Conservation (phyloP, 1,139 yeast genomes). For the Pichia sp. region DNA sequence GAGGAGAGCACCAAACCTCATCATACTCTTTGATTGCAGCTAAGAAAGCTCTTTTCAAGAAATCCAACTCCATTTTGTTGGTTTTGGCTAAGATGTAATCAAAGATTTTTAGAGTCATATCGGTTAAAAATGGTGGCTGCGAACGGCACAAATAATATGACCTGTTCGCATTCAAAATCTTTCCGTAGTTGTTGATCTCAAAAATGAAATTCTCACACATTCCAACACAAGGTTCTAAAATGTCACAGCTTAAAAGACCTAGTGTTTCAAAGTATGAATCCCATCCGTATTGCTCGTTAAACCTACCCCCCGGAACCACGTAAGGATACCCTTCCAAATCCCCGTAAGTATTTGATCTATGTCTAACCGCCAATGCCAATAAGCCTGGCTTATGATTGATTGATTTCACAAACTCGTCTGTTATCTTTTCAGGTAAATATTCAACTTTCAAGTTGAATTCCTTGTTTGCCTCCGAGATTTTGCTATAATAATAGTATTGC, state of each 20-base stretch:
- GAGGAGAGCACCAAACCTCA: conserved; percentile 71
- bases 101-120: conserved; percentile 76
- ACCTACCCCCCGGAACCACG: conserved; percentile 96
- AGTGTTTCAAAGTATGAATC: conserved; percentile 91
- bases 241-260: conserved; percentile 70
- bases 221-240: conserved; percentile 70
- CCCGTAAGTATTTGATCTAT: conserved; percentile 30
- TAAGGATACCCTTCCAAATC: conserved; percentile 70
- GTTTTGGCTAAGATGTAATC: conserved; percentile 43
- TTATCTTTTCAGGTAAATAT: conserved; percentile 58
- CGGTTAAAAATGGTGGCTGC: conserved; percentile 97
- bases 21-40: conserved; percentile 88
- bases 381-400: conserved; percentile 83
- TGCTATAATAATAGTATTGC: conserved; percentile 65
- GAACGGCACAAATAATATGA: conserved; percentile 88
- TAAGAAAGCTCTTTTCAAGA: conserved; percentile 57
- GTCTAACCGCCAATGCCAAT: conserved; percentile 67
- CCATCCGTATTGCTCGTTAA: conserved; percentile 97
- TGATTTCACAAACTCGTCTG: conserved; percentile 67
- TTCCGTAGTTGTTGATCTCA: conserved; percentile 87
- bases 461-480: conserved; percentile 53
- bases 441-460: conserved; percentile 69
- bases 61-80: conserved; percentile 35
- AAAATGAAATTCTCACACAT: conserved; percentile 92
- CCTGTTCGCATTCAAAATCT: conserved; percentile 90